Percentiles rank a stretch among this genome's conserved stretches.
phyloP scores from a whole-genome alignment of 2,329 filamentous ascomycete genomes.

The Ascomycota sp. region DNA sequence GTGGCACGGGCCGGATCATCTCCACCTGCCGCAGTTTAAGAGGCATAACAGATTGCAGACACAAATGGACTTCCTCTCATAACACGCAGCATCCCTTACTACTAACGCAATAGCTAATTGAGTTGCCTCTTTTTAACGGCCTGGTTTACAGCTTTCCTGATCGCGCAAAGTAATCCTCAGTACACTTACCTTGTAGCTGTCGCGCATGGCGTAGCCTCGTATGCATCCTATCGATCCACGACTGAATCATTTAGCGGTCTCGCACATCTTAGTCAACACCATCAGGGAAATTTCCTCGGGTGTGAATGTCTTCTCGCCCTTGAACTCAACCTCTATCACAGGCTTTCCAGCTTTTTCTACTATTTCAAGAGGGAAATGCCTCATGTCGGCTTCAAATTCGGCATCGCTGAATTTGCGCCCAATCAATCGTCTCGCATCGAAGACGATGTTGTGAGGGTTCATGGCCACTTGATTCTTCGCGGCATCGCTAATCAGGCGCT shows the following conservation, averaged over 20 bases:
- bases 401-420: constrained; percentile 84
- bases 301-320: constrained; percentile 87
- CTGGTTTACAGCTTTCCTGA: no score
- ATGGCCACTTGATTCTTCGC: constrained; percentile 98
- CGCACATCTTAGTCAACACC: constrained; percentile 72
- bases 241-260: constrained; percentile 58
- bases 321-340: constrained; percentile 83
- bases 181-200: no score
- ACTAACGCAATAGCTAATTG: no score
- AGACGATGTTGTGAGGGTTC: constrained; percentile 92
- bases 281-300: constrained; percentile 89
- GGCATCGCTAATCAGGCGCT: constrained; percentile 91
- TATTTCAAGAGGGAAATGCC: constrained; percentile 98
- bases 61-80: no score
- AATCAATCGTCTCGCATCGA: constrained; percentile 95
- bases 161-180: no score
- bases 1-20: no score
- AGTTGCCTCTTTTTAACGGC: no score
- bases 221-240: no score
- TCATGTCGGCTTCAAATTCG: constrained; percentile 96
- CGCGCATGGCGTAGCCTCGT: no score
- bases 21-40: no score
- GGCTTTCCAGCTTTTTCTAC: constrained; percentile 80
- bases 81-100: no score
- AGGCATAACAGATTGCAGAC: no score